These are phyloP conservation scores for Flaveria robusta DNA, from an alignment of 129 eudicot genomes.

Conservation along the genomic window DNA sequence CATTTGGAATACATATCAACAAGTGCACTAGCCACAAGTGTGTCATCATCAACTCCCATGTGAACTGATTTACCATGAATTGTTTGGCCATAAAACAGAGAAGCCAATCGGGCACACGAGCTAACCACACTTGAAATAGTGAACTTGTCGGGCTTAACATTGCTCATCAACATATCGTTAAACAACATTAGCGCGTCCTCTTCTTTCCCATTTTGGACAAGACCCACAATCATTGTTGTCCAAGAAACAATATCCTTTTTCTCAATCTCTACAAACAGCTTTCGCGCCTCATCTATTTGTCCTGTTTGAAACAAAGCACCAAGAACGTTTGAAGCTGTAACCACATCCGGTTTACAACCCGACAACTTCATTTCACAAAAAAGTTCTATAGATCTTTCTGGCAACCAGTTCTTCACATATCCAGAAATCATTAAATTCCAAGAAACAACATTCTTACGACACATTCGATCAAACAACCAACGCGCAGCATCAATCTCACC, in stretches of 20 bases:
- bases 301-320: slow-evolving; percentile 44
- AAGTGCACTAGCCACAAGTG: slow-evolving; percentile 48
- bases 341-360: slow-evolving; percentile 34
- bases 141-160: slow-evolving; percentile 40
- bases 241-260: slow-evolving; percentile 49
- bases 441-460: slow-evolving; percentile 39
- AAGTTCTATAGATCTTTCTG: slow-evolving; percentile 34
- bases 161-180: slow-evolving; percentile 39
- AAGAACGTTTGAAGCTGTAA: slow-evolving; percentile 43
- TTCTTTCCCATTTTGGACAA: slow-evolving; percentile 45
- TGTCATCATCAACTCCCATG: slow-evolving; percentile 47
- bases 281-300: slow-evolving; percentile 30
- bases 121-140: slow-evolving; percentile 47
- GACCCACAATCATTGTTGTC: slow-evolving; percentile 52
- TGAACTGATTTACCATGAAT: slow-evolving; percentile 45
- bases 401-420: slow-evolving; percentile 39
- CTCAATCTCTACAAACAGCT: slow-evolving; percentile 34
- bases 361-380: slow-evolving; percentile 39
- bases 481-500: slow-evolving; percentile 40
- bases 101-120: slow-evolving; percentile 49
- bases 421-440: slow-evolving; percentile 60
- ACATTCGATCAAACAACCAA: slow-evolving; percentile 45
- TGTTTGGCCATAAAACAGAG: slow-evolving; percentile 43
- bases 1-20: slow-evolving; percentile 64
- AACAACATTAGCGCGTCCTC: slow-evolving; percentile 49